Evolutionary conservation across 1,284 basidiomycete species (phyloP).

Genomic region (Malassezia yamatoensis): DNA sequence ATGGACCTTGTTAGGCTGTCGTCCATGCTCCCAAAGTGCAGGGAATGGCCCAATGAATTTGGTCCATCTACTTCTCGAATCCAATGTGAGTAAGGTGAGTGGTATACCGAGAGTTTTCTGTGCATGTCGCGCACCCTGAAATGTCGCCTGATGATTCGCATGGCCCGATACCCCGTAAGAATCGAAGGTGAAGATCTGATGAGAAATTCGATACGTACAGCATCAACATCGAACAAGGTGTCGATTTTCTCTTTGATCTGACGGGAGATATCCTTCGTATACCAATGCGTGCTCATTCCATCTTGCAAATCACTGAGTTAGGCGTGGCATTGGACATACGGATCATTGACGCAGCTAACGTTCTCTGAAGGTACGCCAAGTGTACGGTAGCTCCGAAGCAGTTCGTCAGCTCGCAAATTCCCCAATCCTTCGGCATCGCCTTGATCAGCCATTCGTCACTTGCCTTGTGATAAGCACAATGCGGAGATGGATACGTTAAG

Average conservation of each 20-base stretch:
- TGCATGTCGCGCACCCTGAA: constrained; percentile 46
- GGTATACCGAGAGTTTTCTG: not conserved
- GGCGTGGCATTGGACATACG: constrained; percentile 53
- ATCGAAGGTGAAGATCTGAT: constrained; percentile 79
- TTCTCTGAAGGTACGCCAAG: constrained; percentile 59
- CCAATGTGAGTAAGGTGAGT: constrained; percentile 5
- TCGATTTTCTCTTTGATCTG: constrained; percentile 58
- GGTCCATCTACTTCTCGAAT: not conserved
- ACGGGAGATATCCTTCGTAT: constrained; percentile 56
- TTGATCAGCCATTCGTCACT: constrained; percentile 10
- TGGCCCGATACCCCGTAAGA: constrained; percentile 68
- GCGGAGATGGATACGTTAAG: constrained; percentile 47
- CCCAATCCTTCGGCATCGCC: constrained; percentile 77
- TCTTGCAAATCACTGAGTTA: constrained; percentile 56
- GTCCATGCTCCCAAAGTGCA: not conserved
- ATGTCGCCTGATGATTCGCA: constrained; percentile 75
- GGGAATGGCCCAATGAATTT: constrained; percentile 9
- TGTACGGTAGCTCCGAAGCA: constrained; percentile 51
- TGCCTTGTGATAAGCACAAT: constrained; percentile 50
- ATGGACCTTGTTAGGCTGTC: not conserved
- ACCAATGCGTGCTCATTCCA: constrained; percentile 63
- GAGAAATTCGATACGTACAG: constrained; percentile 2
- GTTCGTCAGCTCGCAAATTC: constrained; percentile 57
- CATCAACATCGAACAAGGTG: constrained; percentile 14
- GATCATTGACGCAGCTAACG: constrained; percentile 61